Conservation (phyloP, 108 stramenopile genomes). For the Nitzschia inconspicua region DNA sequence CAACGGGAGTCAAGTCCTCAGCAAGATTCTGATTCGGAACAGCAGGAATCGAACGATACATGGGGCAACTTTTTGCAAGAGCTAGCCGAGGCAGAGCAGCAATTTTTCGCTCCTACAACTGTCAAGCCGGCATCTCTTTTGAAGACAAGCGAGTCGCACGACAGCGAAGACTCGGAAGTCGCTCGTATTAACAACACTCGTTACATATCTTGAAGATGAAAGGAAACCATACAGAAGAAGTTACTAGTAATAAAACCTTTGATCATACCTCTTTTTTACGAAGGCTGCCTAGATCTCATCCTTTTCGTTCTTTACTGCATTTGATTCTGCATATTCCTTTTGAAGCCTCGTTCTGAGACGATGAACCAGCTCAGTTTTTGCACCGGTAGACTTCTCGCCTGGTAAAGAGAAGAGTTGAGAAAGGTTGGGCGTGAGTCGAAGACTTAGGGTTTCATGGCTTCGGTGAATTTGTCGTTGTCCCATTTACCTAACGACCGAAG, state of each 20-base stretch:
- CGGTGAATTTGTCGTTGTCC: no score
- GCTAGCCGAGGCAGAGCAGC: slow-evolving; percentile 33
- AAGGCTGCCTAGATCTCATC: neutral
- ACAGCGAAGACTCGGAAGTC: neutral
- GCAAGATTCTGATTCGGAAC: neutral
- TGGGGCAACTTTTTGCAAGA: slow-evolving; percentile 44
- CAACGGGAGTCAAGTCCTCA: neutral
- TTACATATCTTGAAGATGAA: neutral
- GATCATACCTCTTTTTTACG: no score
- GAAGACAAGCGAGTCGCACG: slow-evolving; percentile 2
- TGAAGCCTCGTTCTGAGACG: slow-evolving; percentile 24
- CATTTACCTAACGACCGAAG: slow-evolving; percentile 57
- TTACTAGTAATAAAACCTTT: no score
- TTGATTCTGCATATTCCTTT: neutral
- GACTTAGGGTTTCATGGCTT: no score
- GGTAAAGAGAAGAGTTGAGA: no score
- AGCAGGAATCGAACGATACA: slow-evolving; percentile 2
- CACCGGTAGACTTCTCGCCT: no score
- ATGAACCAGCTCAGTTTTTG: slow-evolving; percentile 53
- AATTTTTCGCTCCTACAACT: slow-evolving; percentile 19
- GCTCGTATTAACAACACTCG: neutral
- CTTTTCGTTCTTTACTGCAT: neutral
- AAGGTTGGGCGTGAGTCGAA: no score
- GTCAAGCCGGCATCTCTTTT: neutral
- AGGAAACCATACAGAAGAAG: no score